These are phyloP conservation scores for Drechmeria coniospora DNA, from an alignment of 2,329 filamentous ascomycete genomes.

Conservation along the genomic window DNA sequence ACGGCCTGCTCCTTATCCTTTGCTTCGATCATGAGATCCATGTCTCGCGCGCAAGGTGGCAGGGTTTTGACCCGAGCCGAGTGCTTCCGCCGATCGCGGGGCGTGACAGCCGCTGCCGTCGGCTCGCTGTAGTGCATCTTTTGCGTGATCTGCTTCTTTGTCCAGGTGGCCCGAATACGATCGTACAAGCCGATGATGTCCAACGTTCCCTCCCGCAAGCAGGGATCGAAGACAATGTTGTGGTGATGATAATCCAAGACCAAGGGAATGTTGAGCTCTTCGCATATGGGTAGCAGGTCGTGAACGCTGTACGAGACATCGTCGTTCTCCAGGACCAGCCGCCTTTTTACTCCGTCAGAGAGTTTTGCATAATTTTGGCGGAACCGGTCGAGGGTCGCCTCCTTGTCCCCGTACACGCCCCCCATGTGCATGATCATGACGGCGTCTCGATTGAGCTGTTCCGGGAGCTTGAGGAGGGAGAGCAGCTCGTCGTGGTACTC, in stretches of 20 bases:
- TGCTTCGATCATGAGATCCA: conserved; percentile 98
- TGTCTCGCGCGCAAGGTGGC: conserved; percentile 65
- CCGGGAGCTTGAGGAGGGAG: conserved; percentile 56
- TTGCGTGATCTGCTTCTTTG: conserved; percentile 66
- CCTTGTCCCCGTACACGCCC: conserved; percentile 77
- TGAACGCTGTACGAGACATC: conserved; percentile 89
- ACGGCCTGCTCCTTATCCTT: conserved; percentile 97
- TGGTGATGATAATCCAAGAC: conserved; percentile 92
- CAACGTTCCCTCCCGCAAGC: conserved; percentile 64
- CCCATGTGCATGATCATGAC: conserved; percentile 94
- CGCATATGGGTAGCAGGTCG: conserved; percentile 75
- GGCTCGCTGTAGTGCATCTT: conserved; percentile 97
- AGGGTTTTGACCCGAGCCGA: conserved; percentile 63
- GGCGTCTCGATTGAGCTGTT: conserved; percentile 68
- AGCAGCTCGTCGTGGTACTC: conserved; percentile 83
- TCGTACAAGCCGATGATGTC: conserved; percentile 64
- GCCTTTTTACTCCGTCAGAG: conserved; percentile 55
- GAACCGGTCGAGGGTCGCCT: conserved; percentile 63
- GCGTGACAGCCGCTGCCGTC: conserved; percentile 47
- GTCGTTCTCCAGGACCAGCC: conserved; percentile 85
- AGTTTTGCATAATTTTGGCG: conserved; percentile 55
- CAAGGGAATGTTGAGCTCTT: conserved; percentile 85
- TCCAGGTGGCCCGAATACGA: conserved; percentile 73
- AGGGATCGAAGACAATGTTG: conserved; percentile 75
- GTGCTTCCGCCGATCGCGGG: conserved; percentile 69